Percentiles rank a stretch among this genome's conserved stretches.
Conservation (phyloP, 108 stramenopile species). For the Stephanodiscus minutulus region DNA sequence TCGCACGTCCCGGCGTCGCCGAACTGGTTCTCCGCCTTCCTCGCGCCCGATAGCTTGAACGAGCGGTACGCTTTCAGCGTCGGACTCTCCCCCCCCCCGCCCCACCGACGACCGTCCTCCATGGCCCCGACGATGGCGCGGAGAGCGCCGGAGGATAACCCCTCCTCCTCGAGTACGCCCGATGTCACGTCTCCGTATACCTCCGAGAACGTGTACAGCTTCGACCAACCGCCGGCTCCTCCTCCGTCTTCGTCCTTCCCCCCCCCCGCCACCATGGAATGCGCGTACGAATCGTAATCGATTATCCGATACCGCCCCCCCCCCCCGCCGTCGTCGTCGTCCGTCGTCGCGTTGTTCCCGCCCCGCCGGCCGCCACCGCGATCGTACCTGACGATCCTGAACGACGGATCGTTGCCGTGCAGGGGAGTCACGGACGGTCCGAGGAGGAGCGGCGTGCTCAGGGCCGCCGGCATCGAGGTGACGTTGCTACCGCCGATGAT, state of each 20-base stretch:
- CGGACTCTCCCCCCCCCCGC: constrained; percentile 27
- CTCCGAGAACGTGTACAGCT: constrained; percentile 53
- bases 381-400: constrained; percentile 57
- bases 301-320: constrained; percentile 22
- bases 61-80: constrained; percentile 22
- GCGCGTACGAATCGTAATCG: constrained; percentile 46
- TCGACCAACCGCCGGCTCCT: constrained; percentile 24
- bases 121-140: constrained; percentile 41
- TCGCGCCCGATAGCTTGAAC: constrained; percentile 28
- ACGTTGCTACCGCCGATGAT: neutral
- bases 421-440: constrained; percentile 63
- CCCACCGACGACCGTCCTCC: constrained; percentile 1
- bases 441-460: constrained; percentile 54
- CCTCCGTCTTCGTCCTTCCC: too few relatives aligned
- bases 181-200: constrained; percentile 14
- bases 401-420: constrained; percentile 70
- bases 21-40: constrained; percentile 9
- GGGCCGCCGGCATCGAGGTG: constrained; percentile 8
- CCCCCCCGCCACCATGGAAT: neutral
- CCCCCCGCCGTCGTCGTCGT: neutral
- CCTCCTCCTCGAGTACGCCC: constrained; percentile 18
- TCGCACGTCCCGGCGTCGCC: constrained; percentile 23
- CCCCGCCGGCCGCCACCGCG: constrained; percentile 5
- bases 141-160: constrained; percentile 34
- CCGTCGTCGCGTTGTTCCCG: neutral